Base-by-base conservation (phyloP, 2,329 filamentous ascomycete genomes). In the Gliomastix tumulicola region DNA sequence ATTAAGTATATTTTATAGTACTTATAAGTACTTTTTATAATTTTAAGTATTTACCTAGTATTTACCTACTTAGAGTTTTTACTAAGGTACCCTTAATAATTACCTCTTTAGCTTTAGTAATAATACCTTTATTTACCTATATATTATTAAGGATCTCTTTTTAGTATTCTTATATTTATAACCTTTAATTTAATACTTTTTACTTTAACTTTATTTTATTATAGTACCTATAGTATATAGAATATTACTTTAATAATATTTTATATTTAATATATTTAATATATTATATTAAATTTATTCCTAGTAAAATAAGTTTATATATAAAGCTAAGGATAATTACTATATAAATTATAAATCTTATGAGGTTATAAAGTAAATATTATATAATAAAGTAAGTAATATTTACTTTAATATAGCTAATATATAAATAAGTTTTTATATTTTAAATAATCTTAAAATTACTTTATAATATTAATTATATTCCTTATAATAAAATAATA, bases 371-470 rank as follows among this genome's bases (percentile, higher is more conserved):
- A 13, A 28, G 10, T 28, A 28, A 28, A 28, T 13, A 12, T 6
- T 28, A 28, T 13, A 15, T 7, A 2, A 13, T 28, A 5, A 7
- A 6, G 16, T 15, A 19, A 3, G 11, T 16, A 19, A 35, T 35
- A 32, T 32, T 6, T 37, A 45, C n/a, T 16, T 40, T 48, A 1
- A 37, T 39, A 18, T 35, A 36, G 1, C 11, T 7, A 4, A 21
- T 5, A 13, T 9, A 30, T 31, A 31, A n/a, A 42, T 25, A 5
- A 15, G 6, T 32, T 16, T 3, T 8, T 16, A 11, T 19, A 17
- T 19, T 25, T 35, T n/a, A 18, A 7, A 28, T 28, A 28, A 28
- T 3, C 6, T 28, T 13, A 6, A 13, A 28, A 15, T 7, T 28
- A 28, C 6, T 6, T 28, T 13, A 13, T 28, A 13, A 28, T 28